These are phyloP conservation scores for Luffa acutangula DNA, from an alignment of 306 rosid genomes.

Conservation along the genomic window DNA sequence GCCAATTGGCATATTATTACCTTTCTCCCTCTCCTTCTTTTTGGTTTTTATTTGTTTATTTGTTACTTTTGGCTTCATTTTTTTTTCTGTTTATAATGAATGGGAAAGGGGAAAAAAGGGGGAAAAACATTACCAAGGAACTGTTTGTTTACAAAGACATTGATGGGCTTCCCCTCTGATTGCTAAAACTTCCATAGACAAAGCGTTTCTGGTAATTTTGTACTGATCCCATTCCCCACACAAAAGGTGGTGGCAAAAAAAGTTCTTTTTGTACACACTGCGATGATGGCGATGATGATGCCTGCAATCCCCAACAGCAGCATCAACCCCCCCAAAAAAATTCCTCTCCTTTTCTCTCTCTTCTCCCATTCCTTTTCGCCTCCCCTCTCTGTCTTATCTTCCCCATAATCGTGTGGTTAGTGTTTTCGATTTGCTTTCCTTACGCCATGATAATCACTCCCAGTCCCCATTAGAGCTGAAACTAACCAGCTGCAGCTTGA, in stretches of 20 bases:
- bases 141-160: slow-evolving; percentile 4
- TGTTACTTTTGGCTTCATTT: background rate
- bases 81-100: background rate
- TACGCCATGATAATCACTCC: background rate
- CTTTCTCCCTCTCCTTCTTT: background rate
- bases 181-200: background rate
- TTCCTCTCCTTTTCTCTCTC: slow-evolving; percentile 11
- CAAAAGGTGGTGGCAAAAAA: slow-evolving; percentile 8
- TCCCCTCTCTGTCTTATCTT: slow-evolving; percentile 6
- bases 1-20: background rate
- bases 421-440: background rate
- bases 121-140: background rate
- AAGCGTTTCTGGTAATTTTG: slow-evolving; percentile 1
- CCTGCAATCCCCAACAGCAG: slow-evolving; percentile 58
- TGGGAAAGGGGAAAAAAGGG: background rate
- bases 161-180: background rate
- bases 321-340: slow-evolving; percentile 8
- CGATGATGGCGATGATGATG: slow-evolving; percentile 62
- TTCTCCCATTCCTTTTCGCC: background rate
- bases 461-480: background rate
- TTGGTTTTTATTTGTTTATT: background rate
- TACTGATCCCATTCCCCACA: slow-evolving; percentile 10
- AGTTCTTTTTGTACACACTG: slow-evolving; percentile 11
- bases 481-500: background rate
- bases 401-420: slow-evolving; percentile 12